Evolutionary conservation across 805 yeast genomes (phyloP).

Genomic region (Deakozyma indianensis): DNA sequence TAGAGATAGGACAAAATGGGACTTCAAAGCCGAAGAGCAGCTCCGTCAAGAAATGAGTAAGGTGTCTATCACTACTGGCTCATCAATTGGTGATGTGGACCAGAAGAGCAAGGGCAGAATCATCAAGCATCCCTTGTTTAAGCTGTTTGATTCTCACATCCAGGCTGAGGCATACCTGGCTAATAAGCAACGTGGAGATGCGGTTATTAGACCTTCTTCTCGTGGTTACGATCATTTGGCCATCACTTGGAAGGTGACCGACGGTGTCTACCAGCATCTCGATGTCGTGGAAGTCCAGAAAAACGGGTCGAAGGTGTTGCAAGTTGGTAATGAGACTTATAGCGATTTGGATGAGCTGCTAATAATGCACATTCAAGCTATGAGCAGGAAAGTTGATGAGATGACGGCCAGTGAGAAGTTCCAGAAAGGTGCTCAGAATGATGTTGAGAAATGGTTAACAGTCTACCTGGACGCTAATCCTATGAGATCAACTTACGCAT

Average conservation of each 20-base stretch:
- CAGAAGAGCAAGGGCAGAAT: slow-evolving; percentile 64
- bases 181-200: slow-evolving; percentile 76
- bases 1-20: slow-evolving; percentile 62
- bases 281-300: slow-evolving; percentile 67
- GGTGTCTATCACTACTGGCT: background rate
- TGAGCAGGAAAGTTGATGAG: slow-evolving; percentile 70
- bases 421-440: slow-evolving; percentile 62
- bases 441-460: slow-evolving; percentile 75
- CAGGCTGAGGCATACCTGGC: slow-evolving; percentile 94
- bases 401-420: slow-evolving; percentile 82
- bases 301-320: slow-evolving; percentile 42
- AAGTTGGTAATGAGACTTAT: slow-evolving; percentile 57
- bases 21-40: slow-evolving; percentile 41
- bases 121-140: slow-evolving; percentile 84
- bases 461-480: slow-evolving; percentile 87
- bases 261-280: slow-evolving; percentile 79
- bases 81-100: slow-evolving; percentile 32
- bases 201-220: slow-evolving; percentile 89
- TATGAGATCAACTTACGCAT: slow-evolving; percentile 76
- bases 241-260: slow-evolving; percentile 92
- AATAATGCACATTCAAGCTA: slow-evolving; percentile 71
- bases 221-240: slow-evolving; percentile 79
- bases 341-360: slow-evolving; percentile 88
- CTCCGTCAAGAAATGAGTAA: background rate
- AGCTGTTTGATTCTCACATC: slow-evolving; percentile 50